Evolutionary conservation across 805 yeast genomes (phyloP), one percentile per base, ranked within the genome.

Genomic region (Starmera amethionina): DNA sequence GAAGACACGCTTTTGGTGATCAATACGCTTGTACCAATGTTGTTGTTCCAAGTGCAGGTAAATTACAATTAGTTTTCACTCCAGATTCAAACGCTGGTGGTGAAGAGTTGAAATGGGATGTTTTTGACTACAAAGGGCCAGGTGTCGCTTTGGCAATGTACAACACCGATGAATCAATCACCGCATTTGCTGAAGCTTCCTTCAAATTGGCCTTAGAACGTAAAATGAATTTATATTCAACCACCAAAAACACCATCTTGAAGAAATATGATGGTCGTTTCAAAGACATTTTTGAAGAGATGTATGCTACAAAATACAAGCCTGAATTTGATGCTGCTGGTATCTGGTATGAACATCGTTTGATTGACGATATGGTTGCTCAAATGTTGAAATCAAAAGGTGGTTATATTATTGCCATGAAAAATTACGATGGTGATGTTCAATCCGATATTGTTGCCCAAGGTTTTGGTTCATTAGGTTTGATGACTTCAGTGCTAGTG

Each of bases 311-410:
- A 36, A 75, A 75, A 51, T 89, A 83, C 70, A 77, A 79, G 62
- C 46, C 63, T 25, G 65, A 77, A 55, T 89, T 89, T 64, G 95
- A 87, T 60, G 69, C 68, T 42, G 63, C 65, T 35, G 93, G 88
- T n/a, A 83, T 89, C 62, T 88, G 95, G 95, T 89, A 84, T 64
- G 97, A 90, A 68, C 97, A 90, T 68, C 79, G 97, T 55, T 72
- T 90, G 52, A 90, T 90, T 51, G 97, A 90, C 65, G 97, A 90
- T 62, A 90, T 90, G 97, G 97, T 90, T 38, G 97, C 97, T 18
- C 97, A 90, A 70, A 89, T 90, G 97, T 70, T 90, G 62, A 90
- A 90, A 70, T 86, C 96, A 36, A 79, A 76, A 58, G 97, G 97
- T 55, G 97, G 97, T 6, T 90, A 72, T 63, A 82, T 90, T 54